phyloP scores from a whole-genome alignment of 116 monocot species.

The Iris pallida region DNA sequence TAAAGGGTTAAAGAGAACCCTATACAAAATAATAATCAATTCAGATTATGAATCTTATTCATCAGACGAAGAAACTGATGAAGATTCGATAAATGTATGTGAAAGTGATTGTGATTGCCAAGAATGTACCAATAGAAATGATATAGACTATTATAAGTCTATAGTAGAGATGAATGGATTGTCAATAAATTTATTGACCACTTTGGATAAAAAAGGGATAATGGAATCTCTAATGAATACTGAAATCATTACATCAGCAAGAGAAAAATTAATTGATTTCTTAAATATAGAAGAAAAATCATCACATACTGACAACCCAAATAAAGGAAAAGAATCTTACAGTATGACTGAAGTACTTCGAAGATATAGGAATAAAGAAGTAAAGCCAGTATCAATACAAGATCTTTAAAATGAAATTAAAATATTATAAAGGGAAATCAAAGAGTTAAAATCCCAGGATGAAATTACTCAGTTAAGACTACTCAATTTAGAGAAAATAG shows the following conservation, averaged over 20 bases:
- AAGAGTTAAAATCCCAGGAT: not conserved
- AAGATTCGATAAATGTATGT: too few species aligned
- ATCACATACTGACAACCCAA: not conserved
- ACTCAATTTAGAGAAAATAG: not conserved
- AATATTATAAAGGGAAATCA: not conserved
- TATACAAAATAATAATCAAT: not conserved
- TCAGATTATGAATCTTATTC: not conserved
- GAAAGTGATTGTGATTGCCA: too few species aligned
- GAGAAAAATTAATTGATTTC: not conserved
- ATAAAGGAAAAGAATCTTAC: not conserved
- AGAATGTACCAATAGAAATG: not conserved
- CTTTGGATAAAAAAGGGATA: not conserved
- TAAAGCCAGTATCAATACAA: not conserved
- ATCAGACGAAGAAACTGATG: not conserved
- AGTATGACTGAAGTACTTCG: too few species aligned
- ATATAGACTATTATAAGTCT: not conserved
- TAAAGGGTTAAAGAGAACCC: not conserved
- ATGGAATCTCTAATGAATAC: too few species aligned
- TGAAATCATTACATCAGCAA: too few species aligned
- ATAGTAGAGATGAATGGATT: not conserved
- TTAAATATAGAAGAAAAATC: not conserved
- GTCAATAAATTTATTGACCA: not conserved
- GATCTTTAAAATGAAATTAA: not conserved
- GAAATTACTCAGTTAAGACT: not conserved
- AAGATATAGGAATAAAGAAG: too few species aligned